These are phyloP conservation scores for Monosporascus ibericus DNA, from an alignment of 2,329 filamentous ascomycete species.

Conservation along the genomic window DNA sequence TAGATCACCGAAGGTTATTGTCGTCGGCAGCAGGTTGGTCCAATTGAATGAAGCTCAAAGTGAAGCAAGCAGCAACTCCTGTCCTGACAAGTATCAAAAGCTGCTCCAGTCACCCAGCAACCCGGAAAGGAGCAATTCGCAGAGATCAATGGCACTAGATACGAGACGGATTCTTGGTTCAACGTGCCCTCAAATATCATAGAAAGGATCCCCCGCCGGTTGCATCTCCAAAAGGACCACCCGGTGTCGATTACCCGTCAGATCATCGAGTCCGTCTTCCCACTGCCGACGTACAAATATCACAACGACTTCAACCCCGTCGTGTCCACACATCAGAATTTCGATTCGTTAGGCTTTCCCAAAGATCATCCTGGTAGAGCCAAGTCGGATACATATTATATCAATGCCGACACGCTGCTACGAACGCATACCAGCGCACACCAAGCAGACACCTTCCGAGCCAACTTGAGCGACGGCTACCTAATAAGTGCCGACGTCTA, in stretches of 20 bases:
- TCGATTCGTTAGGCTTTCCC: conserved; percentile 93
- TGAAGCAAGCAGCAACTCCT: conserved; percentile 2
- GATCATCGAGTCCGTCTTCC: conserved; percentile 87
- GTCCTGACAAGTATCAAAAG: conserved; percentile 11
- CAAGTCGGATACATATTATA: conserved; percentile 89
- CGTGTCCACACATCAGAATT: conserved; percentile 81
- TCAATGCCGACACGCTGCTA: conserved; percentile 77
- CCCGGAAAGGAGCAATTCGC: conserved; percentile 31
- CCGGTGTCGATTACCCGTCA: conserved; percentile 85
- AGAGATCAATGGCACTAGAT: conserved; percentile 56
- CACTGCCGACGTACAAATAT: conserved; percentile 62
- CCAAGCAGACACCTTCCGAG: conserved; percentile 74
- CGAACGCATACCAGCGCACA: conserved; percentile 94
- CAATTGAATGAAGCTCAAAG: conserved; percentile 1
- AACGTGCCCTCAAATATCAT: conserved; percentile 76
- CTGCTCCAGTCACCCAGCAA: conserved; percentile 5
- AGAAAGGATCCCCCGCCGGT: conserved; percentile 63
- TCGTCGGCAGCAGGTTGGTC: conserved; percentile 17
- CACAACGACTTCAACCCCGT: conserved; percentile 78
- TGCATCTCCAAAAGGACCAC: conserved; percentile 91
- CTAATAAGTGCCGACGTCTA: conserved; percentile 94
- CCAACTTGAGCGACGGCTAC: conserved; percentile 69
- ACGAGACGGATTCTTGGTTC: conserved; percentile 72
- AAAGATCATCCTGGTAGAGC: conserved; percentile 80
- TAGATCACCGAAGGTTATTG: conserved; percentile 11